phyloP scores from a whole-genome alignment of 2,329 filamentous ascomycete genomes.

The Xylariaceae sp. region DNA sequence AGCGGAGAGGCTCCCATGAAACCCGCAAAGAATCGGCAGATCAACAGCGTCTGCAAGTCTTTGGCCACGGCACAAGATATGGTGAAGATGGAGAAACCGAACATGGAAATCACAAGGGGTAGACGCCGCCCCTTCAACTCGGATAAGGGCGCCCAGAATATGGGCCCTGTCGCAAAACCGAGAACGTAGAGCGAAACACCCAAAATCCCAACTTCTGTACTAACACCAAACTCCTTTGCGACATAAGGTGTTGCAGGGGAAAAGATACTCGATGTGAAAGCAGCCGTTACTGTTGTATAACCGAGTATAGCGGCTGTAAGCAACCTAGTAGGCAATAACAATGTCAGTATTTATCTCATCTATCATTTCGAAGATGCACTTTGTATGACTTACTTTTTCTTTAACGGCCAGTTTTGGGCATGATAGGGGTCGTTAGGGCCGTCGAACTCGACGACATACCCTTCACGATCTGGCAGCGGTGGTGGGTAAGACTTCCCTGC shows the following conservation, averaged over 20 bases:
- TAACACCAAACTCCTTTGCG: conserved; percentile 65
- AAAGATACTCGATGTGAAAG: conserved; percentile 79
- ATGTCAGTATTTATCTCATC: not conserved
- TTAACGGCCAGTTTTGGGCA: conserved; percentile 84
- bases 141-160: conserved; percentile 75
- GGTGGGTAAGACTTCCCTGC: conserved; percentile 78
- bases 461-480: conserved; percentile 70
- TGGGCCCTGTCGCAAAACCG: conserved; percentile 68
- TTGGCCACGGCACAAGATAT: conserved; percentile 70
- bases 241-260: conserved; percentile 68
- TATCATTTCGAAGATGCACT: not conserved
- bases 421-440: conserved; percentile 84
- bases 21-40: conserved; percentile 76
- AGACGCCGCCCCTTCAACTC: conserved; percentile 73
- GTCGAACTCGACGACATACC: conserved; percentile 86
- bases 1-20: conserved; percentile 75
- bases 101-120: conserved; percentile 66
- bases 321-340: conserved; percentile 50
- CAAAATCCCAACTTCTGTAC: conserved; percentile 66
- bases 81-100: conserved; percentile 73
- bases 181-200: conserved; percentile 75
- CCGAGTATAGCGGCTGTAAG: conserved; percentile 72
- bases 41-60: conserved; percentile 71
- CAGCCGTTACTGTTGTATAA: conserved; percentile 73
- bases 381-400: conserved; percentile 71